Base-by-base conservation (phyloP, 441 rosid species). In the Erodium chrysanthum region DNA sequence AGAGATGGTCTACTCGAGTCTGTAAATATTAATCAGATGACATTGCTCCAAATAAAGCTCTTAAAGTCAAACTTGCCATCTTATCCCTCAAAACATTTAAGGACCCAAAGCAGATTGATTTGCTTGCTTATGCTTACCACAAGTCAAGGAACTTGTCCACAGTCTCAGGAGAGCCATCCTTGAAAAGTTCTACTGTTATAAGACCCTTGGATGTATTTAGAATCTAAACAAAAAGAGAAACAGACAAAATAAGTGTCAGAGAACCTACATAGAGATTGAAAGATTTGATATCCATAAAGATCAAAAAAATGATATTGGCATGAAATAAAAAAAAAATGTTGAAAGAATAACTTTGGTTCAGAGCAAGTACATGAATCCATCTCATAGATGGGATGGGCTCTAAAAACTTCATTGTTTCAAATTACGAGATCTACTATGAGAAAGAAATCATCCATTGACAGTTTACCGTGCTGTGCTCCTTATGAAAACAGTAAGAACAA, bases 91-190 rank as follows among this genome's bases (percentile, higher is more conserved):
- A n/a, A 50, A 17, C 14, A 50, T 50, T 40, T 11, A 40, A 40
- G 48, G 20, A 50, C 56, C 59, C 12, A 54, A 20, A 14, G 48
- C 25, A 64, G 66, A 9, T 23, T 69, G 9, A 29, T 12, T 12
- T 35, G 42, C 42, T 37, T 37, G 42, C 42, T 8, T 18, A 25
- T 44, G 69, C 86, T 79, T 74, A 85, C 96, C 88, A 84, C 68
- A 85, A 77, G 66, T 88, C 88, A 68, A 90, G 82, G 78, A 90
- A 88, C 75, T 75, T 85, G 84, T 86, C 90, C 77, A 90, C 96
- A 69, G 78, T 84, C 77, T 81, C 90, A 1, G 90, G 90, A 70
- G 94, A 84, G 66, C 56, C 75, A 69, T 88, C 94, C 78, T 88
- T 90, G 77, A 72, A 77, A 65, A 90, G 86, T 71, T 90, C 96